Evolutionary conservation across 1,139 yeast genomes (phyloP).

Genomic region (Yarrowia galli): DNA sequence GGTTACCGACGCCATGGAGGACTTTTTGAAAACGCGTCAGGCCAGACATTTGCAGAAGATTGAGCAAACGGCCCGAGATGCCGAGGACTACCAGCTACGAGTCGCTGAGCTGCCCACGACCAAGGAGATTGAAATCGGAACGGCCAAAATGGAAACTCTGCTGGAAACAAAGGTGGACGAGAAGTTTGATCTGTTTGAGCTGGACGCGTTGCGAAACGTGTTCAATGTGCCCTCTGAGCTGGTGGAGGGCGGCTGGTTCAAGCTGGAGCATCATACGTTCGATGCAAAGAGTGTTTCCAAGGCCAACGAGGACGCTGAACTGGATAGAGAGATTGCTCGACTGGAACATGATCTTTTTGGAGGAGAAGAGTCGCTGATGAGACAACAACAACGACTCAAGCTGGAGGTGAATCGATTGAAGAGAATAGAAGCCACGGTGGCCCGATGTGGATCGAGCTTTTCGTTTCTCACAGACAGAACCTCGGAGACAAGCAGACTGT

Average conservation of each 20-base stretch:
- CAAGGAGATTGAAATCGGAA: conserved; percentile 71
- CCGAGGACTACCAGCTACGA: conserved; percentile 42
- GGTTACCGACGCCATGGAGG: conserved; percentile 81
- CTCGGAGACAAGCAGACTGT: neutral
- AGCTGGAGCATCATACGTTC: conserved; percentile 67
- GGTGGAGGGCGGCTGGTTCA: conserved; percentile 68
- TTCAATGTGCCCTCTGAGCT: conserved; percentile 75
- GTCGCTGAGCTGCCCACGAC: conserved; percentile 43
- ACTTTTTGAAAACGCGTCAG: conserved; percentile 55
- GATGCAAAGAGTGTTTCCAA: conserved; percentile 2
- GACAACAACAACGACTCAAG: conserved; percentile 19
- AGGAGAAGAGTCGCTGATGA: conserved; percentile 33
- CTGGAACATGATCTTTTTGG: conserved; percentile 24
- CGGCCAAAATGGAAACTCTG: conserved; percentile 80
- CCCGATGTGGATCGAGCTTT: neutral
- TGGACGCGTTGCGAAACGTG: conserved; percentile 80
- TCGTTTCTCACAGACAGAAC: conserved; percentile 6
- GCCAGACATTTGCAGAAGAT: conserved; percentile 50
- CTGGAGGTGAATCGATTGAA: conserved; percentile 12
- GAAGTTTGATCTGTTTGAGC: conserved; percentile 86
- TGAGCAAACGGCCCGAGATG: conserved; percentile 40
- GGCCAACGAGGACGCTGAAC: conserved; percentile 28
- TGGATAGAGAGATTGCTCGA: conserved; percentile 15
- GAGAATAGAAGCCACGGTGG: conserved; percentile 24
- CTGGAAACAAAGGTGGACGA: conserved; percentile 80